Conservation (phyloP, 768 basidiomycete genomes). For the Symmetrospora coprosmae region DNA sequence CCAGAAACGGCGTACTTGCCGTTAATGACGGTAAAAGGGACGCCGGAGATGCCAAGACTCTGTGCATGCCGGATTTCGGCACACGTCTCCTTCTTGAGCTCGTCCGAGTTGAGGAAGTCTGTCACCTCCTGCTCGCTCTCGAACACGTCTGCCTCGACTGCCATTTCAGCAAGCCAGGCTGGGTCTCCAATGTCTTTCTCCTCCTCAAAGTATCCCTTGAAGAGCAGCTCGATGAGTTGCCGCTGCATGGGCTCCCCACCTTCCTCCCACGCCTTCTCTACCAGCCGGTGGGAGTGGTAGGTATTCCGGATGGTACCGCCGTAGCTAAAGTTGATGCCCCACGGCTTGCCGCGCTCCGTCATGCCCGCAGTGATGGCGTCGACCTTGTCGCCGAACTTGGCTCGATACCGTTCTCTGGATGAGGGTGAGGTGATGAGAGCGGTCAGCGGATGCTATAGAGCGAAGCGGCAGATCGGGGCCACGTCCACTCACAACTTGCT, state of each 20-base stretch:
- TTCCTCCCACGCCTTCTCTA: slow-evolving; percentile 52
- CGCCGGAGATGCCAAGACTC: slow-evolving; percentile 56
- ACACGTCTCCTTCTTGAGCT: slow-evolving; percentile 52
- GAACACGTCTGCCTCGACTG: slow-evolving; percentile 10
- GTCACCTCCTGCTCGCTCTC: slow-evolving; percentile 37
- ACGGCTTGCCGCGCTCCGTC: slow-evolving; percentile 20
- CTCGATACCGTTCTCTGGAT: slow-evolving; percentile 27
- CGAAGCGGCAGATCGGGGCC: too few relatives aligned
- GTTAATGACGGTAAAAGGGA: slow-evolving; percentile 53
- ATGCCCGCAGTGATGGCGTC: slow-evolving; percentile 26
- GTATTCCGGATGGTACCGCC: slow-evolving; percentile 53
- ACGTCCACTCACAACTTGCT: slow-evolving; percentile 2
- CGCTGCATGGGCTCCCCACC: slow-evolving; percentile 53
- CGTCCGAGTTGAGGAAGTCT: slow-evolving; percentile 52
- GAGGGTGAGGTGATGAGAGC: background rate
- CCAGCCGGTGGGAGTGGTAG: slow-evolving; percentile 56
- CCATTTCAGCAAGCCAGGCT: slow-evolving; percentile 4
- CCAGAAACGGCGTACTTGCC: slow-evolving; percentile 19
- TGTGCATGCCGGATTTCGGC: slow-evolving; percentile 51
- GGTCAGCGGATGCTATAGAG: too few relatives aligned
- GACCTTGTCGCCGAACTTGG: slow-evolving; percentile 28
- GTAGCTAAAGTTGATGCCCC: slow-evolving; percentile 28
- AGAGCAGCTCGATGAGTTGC: slow-evolving; percentile 44
- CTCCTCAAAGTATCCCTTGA: slow-evolving; percentile 39
- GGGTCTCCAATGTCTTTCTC: slow-evolving; percentile 11